These are phyloP conservation scores for Naganishia cerealis DNA, from an alignment of 1,284 basidiomycete genomes.

Conservation along the genomic window DNA sequence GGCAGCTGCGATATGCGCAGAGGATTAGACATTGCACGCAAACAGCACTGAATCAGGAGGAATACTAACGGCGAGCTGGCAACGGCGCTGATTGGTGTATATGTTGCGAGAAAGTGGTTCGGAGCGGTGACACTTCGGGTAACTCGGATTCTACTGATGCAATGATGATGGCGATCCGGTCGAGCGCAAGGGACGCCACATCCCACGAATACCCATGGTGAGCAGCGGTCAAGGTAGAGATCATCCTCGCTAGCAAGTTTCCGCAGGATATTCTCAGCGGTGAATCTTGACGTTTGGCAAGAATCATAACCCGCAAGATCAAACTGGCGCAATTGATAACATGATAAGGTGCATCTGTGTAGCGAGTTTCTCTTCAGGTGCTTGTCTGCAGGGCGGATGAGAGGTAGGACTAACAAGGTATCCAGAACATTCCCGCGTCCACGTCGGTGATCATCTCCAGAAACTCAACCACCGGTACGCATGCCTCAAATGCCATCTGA, in stretches of 20 bases:
- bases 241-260: slow-evolving; percentile 31
- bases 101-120: slow-evolving; percentile 21
- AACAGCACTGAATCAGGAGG: too few relatives aligned
- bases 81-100: slow-evolving; percentile 13
- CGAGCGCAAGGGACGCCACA: slow-evolving; percentile 40
- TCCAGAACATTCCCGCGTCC: slow-evolving; percentile 41
- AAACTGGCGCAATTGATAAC: slow-evolving; percentile 41
- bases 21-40: background rate
- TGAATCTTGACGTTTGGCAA: slow-evolving; percentile 20
- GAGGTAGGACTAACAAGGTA: slow-evolving; percentile 39
- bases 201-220: slow-evolving; percentile 41
- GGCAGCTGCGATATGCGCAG: background rate
- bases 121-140: slow-evolving; percentile 20
- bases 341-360: slow-evolving; percentile 42
- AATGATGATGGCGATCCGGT: slow-evolving; percentile 38
- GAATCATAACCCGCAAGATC: slow-evolving; percentile 38
- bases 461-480: slow-evolving; percentile 35
- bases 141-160: slow-evolving; percentile 12
- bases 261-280: slow-evolving; percentile 23
- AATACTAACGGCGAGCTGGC: slow-evolving; percentile 11
- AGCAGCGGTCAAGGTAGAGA: slow-evolving; percentile 30
- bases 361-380: background rate
- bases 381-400: background rate
- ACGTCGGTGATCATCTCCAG: slow-evolving; percentile 31
- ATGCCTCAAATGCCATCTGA: slow-evolving; percentile 30